Conservation (phyloP, 129 eudicot genomes). For the Pulicaria dysenterica region DNA sequence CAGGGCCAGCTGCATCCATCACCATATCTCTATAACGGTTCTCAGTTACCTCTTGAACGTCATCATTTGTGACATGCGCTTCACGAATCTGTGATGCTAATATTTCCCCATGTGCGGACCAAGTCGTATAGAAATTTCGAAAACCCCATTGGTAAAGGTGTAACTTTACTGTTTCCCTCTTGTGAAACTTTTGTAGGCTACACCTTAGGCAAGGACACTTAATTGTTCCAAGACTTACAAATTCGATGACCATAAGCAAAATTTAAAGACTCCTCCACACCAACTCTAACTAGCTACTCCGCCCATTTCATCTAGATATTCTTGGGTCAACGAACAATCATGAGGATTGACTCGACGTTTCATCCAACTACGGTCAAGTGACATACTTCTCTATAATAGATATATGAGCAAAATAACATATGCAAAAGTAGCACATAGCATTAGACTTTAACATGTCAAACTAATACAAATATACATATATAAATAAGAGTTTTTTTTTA, state of each 20-base stretch:
- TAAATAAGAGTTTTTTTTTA: no score
- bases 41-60: not conserved
- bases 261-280: not conserved
- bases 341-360: no score
- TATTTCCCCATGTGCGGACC: not conserved
- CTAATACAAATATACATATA: no score
- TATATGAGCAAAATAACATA: no score
- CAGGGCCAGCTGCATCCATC: not conserved
- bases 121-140: not conserved
- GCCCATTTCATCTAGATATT: no score
- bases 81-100: not conserved
- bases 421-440: no score
- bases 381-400: no score
- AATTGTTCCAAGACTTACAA: not conserved
- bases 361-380: no score
- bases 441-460: no score
- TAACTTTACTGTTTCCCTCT: not conserved
- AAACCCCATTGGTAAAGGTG: not conserved
- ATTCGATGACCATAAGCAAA: not conserved
- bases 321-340: not conserved
- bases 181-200: not conserved
- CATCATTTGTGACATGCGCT: not conserved
- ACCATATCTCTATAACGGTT: slow-evolving; percentile 1
- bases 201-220: not conserved
- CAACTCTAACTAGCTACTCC: no score